Evolutionary conservation across 1,139 yeast species (phyloP).

Genomic region (Candida smagusa): DNA sequence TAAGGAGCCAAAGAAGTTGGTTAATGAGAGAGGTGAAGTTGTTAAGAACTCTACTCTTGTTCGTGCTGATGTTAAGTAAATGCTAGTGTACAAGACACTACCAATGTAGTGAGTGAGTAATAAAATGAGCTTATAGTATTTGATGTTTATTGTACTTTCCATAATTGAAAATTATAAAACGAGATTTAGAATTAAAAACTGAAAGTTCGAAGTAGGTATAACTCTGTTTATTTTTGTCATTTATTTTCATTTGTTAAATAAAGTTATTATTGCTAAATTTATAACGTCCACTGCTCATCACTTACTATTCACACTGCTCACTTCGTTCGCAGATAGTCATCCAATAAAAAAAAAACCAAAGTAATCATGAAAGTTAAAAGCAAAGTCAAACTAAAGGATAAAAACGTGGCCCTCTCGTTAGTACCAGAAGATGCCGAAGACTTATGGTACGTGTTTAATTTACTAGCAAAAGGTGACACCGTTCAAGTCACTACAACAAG

Average conservation of each 20-base stretch:
- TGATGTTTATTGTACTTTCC: too few relatives aligned
- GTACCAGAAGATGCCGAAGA: constrained; percentile 90
- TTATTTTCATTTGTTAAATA: not conserved
- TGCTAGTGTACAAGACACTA: too few relatives aligned
- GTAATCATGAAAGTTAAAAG: constrained; percentile 43
- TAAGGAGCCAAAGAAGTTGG: constrained; percentile 71
- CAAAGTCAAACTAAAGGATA: constrained; percentile 52
- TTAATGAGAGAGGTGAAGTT: constrained; percentile 68
- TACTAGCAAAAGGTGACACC: constrained; percentile 73
- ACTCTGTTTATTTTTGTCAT: too few relatives aligned
- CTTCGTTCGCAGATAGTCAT: not conserved
- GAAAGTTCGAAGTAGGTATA: too few relatives aligned
- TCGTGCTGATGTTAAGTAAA: constrained; percentile 70
- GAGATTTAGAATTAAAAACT: too few relatives aligned
- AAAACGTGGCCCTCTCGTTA: constrained; percentile 62
- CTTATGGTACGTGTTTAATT: constrained; percentile 82
- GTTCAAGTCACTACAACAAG: constrained; percentile 66
- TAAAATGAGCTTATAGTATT: too few relatives aligned
- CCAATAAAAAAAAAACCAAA: not conserved
- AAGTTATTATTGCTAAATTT: too few relatives aligned
- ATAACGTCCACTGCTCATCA: too few relatives aligned
- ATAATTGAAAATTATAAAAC: too few relatives aligned
- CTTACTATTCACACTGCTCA: not conserved
- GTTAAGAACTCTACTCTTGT: constrained; percentile 68
- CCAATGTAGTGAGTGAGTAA: too few relatives aligned